These are phyloP conservation scores for Xylaria sp. DNA, from an alignment of 2,329 filamentous ascomycete genomes.

Conservation along the genomic window DNA sequence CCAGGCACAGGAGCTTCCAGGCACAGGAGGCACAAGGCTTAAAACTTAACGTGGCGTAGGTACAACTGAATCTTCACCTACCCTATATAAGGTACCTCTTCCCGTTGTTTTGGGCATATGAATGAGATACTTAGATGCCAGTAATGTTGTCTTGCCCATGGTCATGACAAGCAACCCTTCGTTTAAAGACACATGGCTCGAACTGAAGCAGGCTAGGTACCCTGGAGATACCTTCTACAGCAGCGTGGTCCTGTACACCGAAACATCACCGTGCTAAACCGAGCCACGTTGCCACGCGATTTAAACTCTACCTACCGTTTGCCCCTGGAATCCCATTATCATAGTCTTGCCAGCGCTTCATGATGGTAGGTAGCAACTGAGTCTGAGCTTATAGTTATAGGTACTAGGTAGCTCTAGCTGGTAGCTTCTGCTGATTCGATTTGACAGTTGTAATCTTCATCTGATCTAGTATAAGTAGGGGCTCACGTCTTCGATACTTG, in stretches of 20 bases:
- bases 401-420: neutral
- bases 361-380: neutral
- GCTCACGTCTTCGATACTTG: no score
- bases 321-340: neutral
- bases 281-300: slow-evolving; percentile 5
- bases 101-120: neutral
- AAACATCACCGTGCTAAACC: neutral
- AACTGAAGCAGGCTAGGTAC: neutral
- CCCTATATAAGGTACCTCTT: neutral
- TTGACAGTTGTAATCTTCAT: neutral
- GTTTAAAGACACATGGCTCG: neutral
- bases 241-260: no score
- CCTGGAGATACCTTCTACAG: neutral
- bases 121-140: neutral
- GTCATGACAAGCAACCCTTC: no score
- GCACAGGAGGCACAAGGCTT: neutral
- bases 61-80: neutral
- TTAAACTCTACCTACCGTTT: neutral
- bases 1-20: neutral
- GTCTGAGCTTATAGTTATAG: no score
- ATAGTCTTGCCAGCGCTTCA: neutral
- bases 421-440: neutral
- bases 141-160: neutral
- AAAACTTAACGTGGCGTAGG: neutral
- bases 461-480: no score